These are phyloP conservation scores for Gastrolobium bilobum DNA, from an alignment of 306 rosid genomes.

Conservation along the genomic window DNA sequence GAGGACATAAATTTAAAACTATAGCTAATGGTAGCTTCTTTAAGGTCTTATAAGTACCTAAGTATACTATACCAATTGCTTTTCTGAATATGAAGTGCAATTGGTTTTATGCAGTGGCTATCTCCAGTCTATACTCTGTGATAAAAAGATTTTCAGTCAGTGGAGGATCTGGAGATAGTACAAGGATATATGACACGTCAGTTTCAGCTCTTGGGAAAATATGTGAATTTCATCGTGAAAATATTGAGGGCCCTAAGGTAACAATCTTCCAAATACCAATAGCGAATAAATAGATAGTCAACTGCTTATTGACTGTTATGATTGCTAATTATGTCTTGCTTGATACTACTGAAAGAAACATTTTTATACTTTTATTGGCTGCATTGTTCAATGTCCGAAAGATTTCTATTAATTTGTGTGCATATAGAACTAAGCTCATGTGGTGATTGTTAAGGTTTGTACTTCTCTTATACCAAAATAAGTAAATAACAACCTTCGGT, in stretches of 20 bases:
- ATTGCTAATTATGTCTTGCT: no score
- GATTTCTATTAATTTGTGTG: no score
- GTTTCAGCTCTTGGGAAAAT: slow-evolving; percentile 54
- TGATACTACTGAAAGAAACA: no score
- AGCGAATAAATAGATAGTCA: not conserved
- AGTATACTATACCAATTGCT: not conserved
- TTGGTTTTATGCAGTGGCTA: slow-evolving; percentile 36
- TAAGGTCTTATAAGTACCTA: slow-evolving; percentile 7
- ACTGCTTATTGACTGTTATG: no score
- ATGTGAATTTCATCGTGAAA: slow-evolving; percentile 33
- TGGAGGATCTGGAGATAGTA: not conserved
- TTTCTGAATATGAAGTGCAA: not conserved
- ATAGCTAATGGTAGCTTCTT: slow-evolving; percentile 41
- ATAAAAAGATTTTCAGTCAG: not conserved
- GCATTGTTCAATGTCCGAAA: no score
- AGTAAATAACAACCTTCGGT: no score
- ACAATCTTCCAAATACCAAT: slow-evolving; percentile 1
- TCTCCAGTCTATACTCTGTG: not conserved
- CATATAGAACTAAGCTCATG: no score
- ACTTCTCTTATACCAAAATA: no score
- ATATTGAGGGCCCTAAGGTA: slow-evolving; percentile 35
- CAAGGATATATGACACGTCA: slow-evolving; percentile 32
- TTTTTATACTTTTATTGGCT: no score
- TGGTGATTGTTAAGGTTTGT: no score
- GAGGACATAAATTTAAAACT: not conserved